Evolutionary conservation across 2,329 filamentous ascomycete genomes (phyloP), one percentile per base, ranked within the genome.

Genomic region (Didymella pomorum): DNA sequence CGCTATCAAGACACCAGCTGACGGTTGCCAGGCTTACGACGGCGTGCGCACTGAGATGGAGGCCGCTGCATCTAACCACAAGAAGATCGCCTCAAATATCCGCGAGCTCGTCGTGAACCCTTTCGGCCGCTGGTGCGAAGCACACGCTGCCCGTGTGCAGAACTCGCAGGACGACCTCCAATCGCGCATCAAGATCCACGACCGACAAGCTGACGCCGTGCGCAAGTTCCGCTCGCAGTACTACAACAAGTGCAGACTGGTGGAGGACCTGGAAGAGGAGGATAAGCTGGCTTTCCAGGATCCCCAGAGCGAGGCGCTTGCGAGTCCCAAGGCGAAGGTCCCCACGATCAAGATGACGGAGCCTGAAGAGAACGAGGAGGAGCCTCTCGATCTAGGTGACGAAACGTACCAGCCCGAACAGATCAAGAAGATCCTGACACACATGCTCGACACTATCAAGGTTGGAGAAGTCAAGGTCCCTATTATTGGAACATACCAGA

Each of bases 261-360:
- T 98, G 7, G 96, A 99, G 76, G 95, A 99, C 74, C 81, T 98
- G 60, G 95, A 99, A 76, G 95, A 99, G 79, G 96, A 99, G 82
- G 97, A 97, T 78, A 98, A 99, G 79, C 85, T 99, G 54, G 95
- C 93, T 37, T 99, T 99, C 79, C 93, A 97, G 77, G 92, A 93
- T 65, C 92, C 93, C 5, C 82, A 85, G 61, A 83, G 75, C 50
- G 79, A 83, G 61, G 75, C 72, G 18, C 72, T 76, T 9, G 75
- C 79, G 70, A 83, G 85, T 76, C 79, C 83, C 54, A 77, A 82
- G 73, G 66, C 83, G 82, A 87, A 75, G 75, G 90, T 92, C 39
- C 91, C 91, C 43, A 93, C 93, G 73, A 96, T 99, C 78, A 96
- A 97, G 77, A 88, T 98, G 39, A 87, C 90, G 20, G 84, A 89